Conservation (phyloP, 257 asterid species). For the Solanum chilense region DNA sequence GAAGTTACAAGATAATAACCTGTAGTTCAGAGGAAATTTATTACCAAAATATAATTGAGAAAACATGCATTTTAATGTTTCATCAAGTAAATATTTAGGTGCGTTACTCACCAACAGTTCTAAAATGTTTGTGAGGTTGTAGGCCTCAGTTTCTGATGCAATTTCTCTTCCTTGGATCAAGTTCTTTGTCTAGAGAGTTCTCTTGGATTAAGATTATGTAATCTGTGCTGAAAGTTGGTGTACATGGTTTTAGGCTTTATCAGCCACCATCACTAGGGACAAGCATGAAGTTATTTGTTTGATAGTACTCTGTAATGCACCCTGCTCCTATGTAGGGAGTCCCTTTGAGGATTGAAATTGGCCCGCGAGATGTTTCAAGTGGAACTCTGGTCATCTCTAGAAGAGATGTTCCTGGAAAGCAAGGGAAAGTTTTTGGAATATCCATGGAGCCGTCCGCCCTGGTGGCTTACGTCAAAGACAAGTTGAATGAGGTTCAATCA, state of each 20-base stretch:
- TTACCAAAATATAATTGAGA: background rate
- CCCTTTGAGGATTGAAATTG: constrained; percentile 90
- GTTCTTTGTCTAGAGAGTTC: background rate
- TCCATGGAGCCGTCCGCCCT: constrained; percentile 75
- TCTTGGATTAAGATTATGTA: background rate
- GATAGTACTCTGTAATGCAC: background rate
- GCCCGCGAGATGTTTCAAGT: constrained; percentile 87
- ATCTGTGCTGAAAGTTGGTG: background rate
- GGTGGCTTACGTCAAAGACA: constrained; percentile 50
- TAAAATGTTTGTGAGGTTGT: background rate
- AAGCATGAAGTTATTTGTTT: background rate
- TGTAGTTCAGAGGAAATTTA: background rate
- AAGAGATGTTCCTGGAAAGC: constrained; percentile 93
- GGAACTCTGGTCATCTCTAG: constrained; percentile 76
- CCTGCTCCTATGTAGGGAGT: constrained; percentile 62
- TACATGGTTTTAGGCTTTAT: background rate
- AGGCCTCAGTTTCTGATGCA: background rate
- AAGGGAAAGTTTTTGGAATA: constrained; percentile 90
- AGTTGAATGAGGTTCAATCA: constrained; percentile 72
- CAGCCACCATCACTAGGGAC: background rate
- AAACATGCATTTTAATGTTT: background rate
- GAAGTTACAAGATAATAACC: background rate
- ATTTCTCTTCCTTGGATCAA: background rate
- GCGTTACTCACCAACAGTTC: background rate
- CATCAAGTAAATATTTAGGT: background rate